Conservation (phyloP, 345 rosid genomes). For the Bruguiera sexangula region DNA sequence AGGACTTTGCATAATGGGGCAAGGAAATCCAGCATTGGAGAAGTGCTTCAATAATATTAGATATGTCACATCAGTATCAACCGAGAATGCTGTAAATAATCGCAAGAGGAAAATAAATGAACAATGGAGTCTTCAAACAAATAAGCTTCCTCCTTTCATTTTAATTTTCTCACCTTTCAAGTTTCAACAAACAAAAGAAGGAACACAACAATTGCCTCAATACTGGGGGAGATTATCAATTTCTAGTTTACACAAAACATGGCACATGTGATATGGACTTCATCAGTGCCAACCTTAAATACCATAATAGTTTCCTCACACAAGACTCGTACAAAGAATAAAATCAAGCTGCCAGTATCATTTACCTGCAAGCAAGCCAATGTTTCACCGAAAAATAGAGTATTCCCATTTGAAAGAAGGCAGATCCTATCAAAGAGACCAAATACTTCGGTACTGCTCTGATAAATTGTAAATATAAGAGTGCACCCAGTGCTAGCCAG, state of each 20-base stretch:
- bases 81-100: neutral
- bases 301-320: neutral
- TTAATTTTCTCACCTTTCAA: neutral
- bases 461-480: conserved; percentile 79
- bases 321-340: conserved; percentile 11
- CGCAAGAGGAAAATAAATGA: conserved; percentile 3
- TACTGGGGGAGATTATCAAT: neutral
- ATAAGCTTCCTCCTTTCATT: conserved; percentile 1
- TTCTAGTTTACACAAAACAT: neutral
- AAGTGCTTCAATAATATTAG: conserved; percentile 66
- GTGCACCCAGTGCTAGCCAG: conserved; percentile 98
- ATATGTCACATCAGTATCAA: conserved; percentile 24
- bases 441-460: conserved; percentile 98
- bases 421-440: conserved; percentile 98
- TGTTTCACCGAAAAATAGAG: conserved; percentile 95
- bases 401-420: conserved; percentile 95
- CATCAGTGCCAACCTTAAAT: neutral
- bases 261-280: conserved; percentile 2
- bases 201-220: conserved; percentile 2
- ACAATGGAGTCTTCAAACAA: neutral
- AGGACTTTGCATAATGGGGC: conserved; percentile 99
- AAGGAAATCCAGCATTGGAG: conserved; percentile 99
- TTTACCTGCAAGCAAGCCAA: conserved; percentile 95
- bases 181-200: conserved; percentile 8
- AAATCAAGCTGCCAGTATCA: neutral